Conservation (phyloP, 1,284 basidiomycete genomes). For the Cystobasidium pallidum region DNA sequence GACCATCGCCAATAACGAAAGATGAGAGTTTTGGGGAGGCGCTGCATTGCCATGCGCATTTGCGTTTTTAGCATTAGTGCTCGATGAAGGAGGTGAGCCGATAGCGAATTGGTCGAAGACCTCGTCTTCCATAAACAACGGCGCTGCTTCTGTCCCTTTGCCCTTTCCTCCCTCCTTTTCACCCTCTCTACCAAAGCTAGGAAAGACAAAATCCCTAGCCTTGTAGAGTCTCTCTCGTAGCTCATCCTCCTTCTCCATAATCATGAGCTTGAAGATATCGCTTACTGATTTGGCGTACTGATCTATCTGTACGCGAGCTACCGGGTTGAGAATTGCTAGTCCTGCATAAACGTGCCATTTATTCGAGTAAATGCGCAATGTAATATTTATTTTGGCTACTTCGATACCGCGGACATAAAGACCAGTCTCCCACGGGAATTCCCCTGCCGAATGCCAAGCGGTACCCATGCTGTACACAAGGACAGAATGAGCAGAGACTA, state of each 20-base stretch:
- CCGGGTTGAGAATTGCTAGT: constrained; percentile 92
- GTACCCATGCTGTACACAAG: constrained; percentile 82
- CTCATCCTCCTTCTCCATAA: constrained; percentile 70
- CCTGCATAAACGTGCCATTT: constrained; percentile 99
- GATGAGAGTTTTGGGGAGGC: constrained; percentile 77
- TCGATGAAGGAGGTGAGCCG: constrained; percentile 59
- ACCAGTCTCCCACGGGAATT: constrained; percentile 92
- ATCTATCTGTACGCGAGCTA: constrained; percentile 84
- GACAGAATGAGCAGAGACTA: constrained; percentile 2
- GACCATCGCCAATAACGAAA: constrained; percentile 96
- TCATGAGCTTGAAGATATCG: constrained; percentile 94
- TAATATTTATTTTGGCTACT: constrained; percentile 97
- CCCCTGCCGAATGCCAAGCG: constrained; percentile 77
- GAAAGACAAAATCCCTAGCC: constrained; percentile 80
- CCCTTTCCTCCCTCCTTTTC: constrained; percentile 33
- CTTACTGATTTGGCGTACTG: constrained; percentile 83
- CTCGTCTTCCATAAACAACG: constrained; percentile 83
- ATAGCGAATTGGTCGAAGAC: constrained; percentile 88
- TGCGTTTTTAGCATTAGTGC: background rate
- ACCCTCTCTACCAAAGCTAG: constrained; percentile 48
- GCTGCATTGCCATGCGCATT: constrained; percentile 11
- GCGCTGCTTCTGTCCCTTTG: constrained; percentile 58
- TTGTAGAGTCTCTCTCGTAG: constrained; percentile 74
- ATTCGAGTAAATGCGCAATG: constrained; percentile 92
- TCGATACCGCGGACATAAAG: constrained; percentile 98